phyloP scores from a whole-genome alignment of 495 filamentous ascomycete species.

The Lindgomyces ingoldianus region DNA sequence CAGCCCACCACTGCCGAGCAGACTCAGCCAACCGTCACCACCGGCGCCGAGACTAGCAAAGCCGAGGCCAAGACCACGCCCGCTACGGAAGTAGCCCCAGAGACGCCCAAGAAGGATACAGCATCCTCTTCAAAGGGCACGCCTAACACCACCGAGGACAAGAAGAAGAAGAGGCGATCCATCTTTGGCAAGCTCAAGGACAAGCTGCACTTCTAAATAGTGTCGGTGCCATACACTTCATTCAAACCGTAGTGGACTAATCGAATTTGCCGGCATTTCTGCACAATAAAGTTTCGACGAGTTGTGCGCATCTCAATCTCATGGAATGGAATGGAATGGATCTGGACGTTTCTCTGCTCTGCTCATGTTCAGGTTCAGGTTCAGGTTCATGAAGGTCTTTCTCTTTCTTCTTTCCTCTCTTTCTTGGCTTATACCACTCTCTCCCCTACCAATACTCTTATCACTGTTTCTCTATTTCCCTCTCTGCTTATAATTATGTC shows the following conservation, averaged over 20 bases:
- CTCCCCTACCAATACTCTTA: not conserved
- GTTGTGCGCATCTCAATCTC: not conserved
- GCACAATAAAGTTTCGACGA: not conserved
- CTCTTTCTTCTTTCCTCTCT: not conserved
- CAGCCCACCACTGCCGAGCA: constrained; percentile 30
- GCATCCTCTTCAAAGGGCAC: constrained; percentile 34
- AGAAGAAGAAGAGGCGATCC: constrained; percentile 61
- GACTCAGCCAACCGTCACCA: constrained; percentile 38
- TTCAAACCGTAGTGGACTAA: not conserved
- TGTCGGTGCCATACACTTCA: not conserved
- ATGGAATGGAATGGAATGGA: not conserved
- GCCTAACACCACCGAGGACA: constrained; percentile 43
- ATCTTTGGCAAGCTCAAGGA: constrained; percentile 62
- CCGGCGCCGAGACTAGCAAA: constrained; percentile 35
- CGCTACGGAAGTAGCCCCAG: constrained; percentile 1
- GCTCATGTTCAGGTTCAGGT: no score
- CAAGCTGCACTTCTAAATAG: constrained; percentile 45
- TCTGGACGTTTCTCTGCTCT: constrained; percentile 7
- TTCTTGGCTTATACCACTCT: constrained; percentile 30
- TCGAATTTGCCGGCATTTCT: not conserved
- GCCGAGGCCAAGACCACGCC: constrained; percentile 22
- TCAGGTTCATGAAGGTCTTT: constrained; percentile 28
- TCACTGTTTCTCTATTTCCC: constrained; percentile 8
- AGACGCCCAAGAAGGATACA: constrained; percentile 31
- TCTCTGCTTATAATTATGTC: no score